Conservation (phyloP, 1,139 yeast species). For the Spathaspora sp. region DNA sequence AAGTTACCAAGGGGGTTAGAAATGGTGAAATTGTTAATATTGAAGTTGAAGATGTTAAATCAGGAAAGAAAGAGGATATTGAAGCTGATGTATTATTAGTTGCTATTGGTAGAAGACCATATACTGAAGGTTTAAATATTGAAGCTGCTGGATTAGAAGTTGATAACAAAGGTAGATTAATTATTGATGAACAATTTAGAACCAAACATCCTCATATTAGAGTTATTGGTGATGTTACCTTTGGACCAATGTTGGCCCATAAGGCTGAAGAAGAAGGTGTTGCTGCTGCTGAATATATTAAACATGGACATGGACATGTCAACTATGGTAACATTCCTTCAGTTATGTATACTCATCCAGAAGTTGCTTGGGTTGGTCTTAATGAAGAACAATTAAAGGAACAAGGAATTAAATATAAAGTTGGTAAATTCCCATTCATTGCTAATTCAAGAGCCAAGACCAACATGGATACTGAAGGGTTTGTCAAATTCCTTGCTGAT, state of each 20-base stretch:
- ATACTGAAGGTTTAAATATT: conserved; percentile 83
- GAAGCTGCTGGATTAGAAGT: conserved; percentile 87
- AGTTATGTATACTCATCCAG: conserved; percentile 98
- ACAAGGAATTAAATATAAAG: conserved; percentile 86
- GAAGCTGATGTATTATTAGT: conserved; percentile 93
- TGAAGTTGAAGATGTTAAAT: conserved; percentile 86
- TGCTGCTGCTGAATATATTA: conserved; percentile 95
- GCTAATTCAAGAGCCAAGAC: conserved; percentile 99
- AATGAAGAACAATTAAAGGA: conserved; percentile 94
- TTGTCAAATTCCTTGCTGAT: conserved; percentile 93
- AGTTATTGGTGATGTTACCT: conserved; percentile 97
- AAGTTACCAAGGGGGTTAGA: conserved; percentile 83
- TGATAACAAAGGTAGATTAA: conserved; percentile 89
- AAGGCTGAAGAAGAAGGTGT: conserved; percentile 99
- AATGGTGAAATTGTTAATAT: conserved; percentile 86
- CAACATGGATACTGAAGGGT: conserved; percentile 94
- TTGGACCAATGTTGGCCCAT: conserved; percentile 99
- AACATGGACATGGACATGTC: conserved; percentile 94
- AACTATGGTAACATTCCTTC: conserved; percentile 97
- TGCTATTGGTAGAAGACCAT: conserved; percentile 99
- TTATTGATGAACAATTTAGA: conserved; percentile 91
- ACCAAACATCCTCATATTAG: conserved; percentile 92
- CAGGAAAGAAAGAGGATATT: conserved; percentile 74
- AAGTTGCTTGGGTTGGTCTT: conserved; percentile 99
- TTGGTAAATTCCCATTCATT: conserved; percentile 97